Base-by-base conservation (phyloP, 106 monocot genomes). In the Amphibolis antarctica region DNA sequence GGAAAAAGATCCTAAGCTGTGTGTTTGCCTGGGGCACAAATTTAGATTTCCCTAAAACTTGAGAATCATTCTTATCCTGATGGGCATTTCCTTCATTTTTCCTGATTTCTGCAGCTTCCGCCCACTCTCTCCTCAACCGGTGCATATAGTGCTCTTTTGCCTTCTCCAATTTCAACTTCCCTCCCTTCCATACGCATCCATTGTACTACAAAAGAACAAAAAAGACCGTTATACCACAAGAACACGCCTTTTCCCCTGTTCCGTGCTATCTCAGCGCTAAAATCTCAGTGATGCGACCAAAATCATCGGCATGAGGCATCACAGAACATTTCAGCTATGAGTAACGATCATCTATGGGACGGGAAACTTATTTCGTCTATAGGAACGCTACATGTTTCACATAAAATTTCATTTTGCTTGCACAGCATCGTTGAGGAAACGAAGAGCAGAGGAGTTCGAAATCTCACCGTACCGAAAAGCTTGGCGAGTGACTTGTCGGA, bases 111-210 rank as follows among this genome's bases (percentile, higher is more conserved):
- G 75, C 64, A 78, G 78, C 80, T 69, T 87, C 82, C 23, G 46
- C 77, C 98, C 98, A 98, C 55, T 98, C 98, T 43, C 74, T 65
- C 74, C 72, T 87, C 82, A 91, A 77, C 0, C 85, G 82, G 48
- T 74, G 50, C 48, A 98, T 80, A 77, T 88, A 98, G 64, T 88
- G 87, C 67, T 98, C 91, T 68, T 85, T 98, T 15, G 98, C 98
- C 64, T 80, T 91, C 55, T 87, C 98, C 52, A 98, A 68, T 67
- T 74, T 81, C 25, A 91, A 78, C 63, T 77, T 87, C 42, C 85
- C 91, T 36, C 87, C 91, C 70, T 91, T 98, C 98, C 98, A 91
- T 9, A 74, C 68, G 46, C 98, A 98, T 67, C 91, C 98, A 85
- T 91, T 91, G 46, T 98, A 98, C 98, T 98, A 65, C 75, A 79